A percentile compares a stretch with the other conserved stretches of the same genome.
These are phyloP conservation scores for Colletotrichum sidae DNA, from an alignment of 2,329 filamentous ascomycete species.

Conservation along the genomic window DNA sequence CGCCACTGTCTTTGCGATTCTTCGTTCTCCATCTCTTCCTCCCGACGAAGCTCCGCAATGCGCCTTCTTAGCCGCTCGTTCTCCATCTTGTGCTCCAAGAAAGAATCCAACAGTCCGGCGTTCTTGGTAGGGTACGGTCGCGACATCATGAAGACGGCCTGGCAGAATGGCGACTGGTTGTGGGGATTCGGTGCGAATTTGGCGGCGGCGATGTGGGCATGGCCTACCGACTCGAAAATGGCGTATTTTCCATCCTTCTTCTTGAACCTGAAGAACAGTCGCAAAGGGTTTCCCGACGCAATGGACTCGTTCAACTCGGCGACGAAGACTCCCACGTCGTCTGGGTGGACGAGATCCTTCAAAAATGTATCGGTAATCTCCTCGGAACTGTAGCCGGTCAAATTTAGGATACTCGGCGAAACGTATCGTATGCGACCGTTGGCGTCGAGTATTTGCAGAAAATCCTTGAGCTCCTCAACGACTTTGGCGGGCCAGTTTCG, in stretches of 20 bases:
- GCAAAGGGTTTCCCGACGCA: constrained; percentile 80
- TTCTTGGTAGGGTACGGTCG: constrained; percentile 92
- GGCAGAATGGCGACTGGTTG: constrained; percentile 78
- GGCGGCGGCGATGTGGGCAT: constrained; percentile 85
- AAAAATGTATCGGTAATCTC: constrained; percentile 82
- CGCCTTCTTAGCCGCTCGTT: constrained; percentile 88
- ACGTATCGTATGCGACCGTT: constrained; percentile 87
- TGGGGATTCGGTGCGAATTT: constrained; percentile 71
- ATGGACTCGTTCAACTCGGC: constrained; percentile 92
- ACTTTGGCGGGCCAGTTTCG: constrained; percentile 89
- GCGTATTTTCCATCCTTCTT: constrained; percentile 77
- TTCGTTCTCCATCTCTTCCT: constrained; percentile 85
- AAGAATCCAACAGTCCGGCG: constrained; percentile 86
- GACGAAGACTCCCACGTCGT: constrained; percentile 85
- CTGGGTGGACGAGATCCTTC: constrained; percentile 84
- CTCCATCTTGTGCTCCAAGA: constrained; percentile 96
- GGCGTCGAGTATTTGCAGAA: constrained; percentile 87
- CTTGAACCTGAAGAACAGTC: constrained; percentile 89
- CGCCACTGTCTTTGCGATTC: constrained; percentile 71
- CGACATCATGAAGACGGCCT: constrained; percentile 94
- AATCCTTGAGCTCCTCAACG: constrained; percentile 89
- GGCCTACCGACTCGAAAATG: constrained; percentile 92
- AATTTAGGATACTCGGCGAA: constrained; percentile 79
- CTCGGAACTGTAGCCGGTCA: constrained; percentile 80
- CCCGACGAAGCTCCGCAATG: constrained; percentile 85